Evolutionary conservation across 2,329 filamentous ascomycete genomes (phyloP).

Genomic region (Penicillium sp.): DNA sequence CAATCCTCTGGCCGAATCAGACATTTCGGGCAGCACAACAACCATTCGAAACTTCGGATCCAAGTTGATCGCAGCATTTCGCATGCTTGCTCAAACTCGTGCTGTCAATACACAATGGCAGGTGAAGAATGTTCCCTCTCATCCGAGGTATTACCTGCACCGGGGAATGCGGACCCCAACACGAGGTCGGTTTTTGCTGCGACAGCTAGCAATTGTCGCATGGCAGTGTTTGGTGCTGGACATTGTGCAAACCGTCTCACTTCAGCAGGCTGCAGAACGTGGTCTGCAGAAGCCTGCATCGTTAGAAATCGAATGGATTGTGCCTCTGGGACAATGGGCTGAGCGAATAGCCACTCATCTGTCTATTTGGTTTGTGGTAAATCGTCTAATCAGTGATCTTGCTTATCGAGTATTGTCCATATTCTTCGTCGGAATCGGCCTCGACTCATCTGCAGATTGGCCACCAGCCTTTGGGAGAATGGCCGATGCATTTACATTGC

Average conservation of each 20-base stretch:
- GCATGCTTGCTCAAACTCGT: neutral
- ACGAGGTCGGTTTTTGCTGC: constrained; percentile 3
- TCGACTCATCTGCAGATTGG: constrained; percentile 17
- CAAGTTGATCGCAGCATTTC: neutral
- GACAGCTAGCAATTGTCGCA: constrained; percentile 1
- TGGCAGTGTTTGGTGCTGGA: constrained; percentile 14
- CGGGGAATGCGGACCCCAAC: neutral
- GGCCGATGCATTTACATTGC: constrained; percentile 21
- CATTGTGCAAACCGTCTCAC: constrained; percentile 1
- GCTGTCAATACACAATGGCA: constrained; percentile 11
- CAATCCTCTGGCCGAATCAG: constrained; percentile 3
- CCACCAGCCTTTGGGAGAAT: constrained; percentile 24
- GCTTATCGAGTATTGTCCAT: constrained; percentile 18
- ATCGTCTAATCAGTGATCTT: constrained; percentile 14
- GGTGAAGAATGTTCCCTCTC: constrained; percentile 7
- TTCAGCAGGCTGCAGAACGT: neutral
- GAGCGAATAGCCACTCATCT: constrained; percentile 8
- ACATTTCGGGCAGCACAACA: neutral
- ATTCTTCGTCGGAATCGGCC: constrained; percentile 11
- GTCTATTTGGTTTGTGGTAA: constrained; percentile 15
- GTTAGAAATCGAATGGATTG: neutral
- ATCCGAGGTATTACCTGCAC: constrained; percentile 5
- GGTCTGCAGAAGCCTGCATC: neutral
- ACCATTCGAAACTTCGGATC: neutral
- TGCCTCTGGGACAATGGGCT: constrained; percentile 8